Base-by-base conservation (phyloP, 768 basidiomycete species). In the Cyclocybe aegerita region DNA sequence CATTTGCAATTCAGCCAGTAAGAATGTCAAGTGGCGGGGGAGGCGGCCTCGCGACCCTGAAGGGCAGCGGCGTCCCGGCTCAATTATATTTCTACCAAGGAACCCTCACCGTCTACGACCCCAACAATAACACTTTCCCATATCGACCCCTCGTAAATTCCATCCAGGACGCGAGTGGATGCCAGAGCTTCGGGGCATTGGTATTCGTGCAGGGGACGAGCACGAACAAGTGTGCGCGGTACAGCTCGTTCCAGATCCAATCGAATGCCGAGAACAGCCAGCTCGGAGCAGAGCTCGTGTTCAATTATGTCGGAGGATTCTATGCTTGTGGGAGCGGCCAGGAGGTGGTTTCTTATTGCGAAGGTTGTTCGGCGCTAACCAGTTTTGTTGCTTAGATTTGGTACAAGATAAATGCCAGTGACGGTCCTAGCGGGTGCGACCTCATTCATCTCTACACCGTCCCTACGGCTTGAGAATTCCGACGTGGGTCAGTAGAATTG, bases 61-160 rank as follows among this genome's bases (percentile, higher is more conserved):
- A 52, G 2, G 67, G 65, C 17, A 57, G 46, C 10, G 67, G 62
- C 3, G 44, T 63, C 12, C 59, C 62, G 17, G 70, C 63, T 2
- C 42, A 58, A 46, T 66, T 69, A 53, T 70, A 70, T 57, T 71
- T 73, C 58, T 59, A 31, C 15, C 62, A 67, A 53, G 66, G 66
- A 10, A 42, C 40, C 5, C 58, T 70, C 32, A 50, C 58, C 0
- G 58, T 52, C 39, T 50, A 47, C 48, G 55, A 57, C 44, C 62
- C 62, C 32, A 43, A 42, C 39, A 50, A 49, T 7, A 60, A 57
- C 15, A 45, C 50, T n/a, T 39, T 38, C 15, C 34, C 54, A 17
- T 59, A 56, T 50, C 39, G 42, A 4, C 53, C 59, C 9, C 54
- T 59, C 8, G 63, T 70, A 42, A 52, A 56, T 45, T 53, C 62